phyloP scores from a whole-genome alignment of 148 eudicot genomes.

The Limonium bicolor region DNA sequence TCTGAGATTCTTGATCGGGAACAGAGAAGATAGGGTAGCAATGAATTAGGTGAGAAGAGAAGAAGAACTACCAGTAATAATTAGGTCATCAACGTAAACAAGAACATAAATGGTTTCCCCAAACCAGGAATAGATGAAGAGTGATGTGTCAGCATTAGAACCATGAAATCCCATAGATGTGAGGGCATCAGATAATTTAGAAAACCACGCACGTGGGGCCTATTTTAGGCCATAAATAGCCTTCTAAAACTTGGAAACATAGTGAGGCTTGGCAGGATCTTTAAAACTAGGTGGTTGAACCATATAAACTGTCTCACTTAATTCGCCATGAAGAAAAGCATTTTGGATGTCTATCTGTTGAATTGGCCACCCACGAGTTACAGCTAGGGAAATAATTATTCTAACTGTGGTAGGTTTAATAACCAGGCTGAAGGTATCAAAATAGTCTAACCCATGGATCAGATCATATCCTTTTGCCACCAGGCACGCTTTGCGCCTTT shows the following conservation, averaged over 20 bases:
- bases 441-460: background rate
- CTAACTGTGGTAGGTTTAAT: no score
- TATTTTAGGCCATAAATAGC: no score
- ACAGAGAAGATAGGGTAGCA: no score
- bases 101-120: background rate
- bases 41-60: background rate
- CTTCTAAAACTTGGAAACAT: background rate
- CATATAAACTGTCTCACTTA: background rate
- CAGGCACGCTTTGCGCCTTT: background rate
- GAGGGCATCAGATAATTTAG: no score
- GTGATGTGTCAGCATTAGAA: background rate
- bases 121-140: background rate
- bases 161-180: no score
- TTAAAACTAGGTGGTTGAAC: background rate
- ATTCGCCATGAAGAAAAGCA: no score
- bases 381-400: background rate
- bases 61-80: background rate
- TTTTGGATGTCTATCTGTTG: background rate
- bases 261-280: background rate
- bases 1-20: no score
- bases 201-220: no score
- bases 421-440: conserved; percentile 2
- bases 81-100: no score
- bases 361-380: background rate
- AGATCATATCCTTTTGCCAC: background rate